Percentiles rank a stretch among this genome's conserved stretches.
Evolutionary conservation across 1,284 basidiomycete species (phyloP).

Genomic region (Termitomyces sp.): DNA sequence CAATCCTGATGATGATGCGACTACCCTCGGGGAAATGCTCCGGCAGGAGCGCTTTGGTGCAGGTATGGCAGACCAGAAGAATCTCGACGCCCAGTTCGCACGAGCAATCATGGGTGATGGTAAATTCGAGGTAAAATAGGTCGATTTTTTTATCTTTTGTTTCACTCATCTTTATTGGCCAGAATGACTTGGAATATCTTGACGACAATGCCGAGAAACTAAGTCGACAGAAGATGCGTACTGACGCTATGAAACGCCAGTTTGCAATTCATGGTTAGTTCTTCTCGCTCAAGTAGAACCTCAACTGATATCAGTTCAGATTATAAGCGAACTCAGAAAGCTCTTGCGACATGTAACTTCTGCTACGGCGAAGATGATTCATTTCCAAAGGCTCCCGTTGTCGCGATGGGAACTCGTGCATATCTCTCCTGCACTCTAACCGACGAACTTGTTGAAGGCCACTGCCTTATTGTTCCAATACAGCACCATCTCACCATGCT

Average conservation of each 20-base stretch:
- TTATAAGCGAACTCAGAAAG: constrained; percentile 92
- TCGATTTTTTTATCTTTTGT: background rate
- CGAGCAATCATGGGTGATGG: constrained; percentile 82
- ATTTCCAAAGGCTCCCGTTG: constrained; percentile 77
- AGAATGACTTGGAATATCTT: constrained; percentile 89
- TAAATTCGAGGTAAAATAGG: constrained; percentile 64
- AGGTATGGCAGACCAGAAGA: constrained; percentile 86
- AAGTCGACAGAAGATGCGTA: constrained; percentile 90
- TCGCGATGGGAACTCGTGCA: constrained; percentile 85
- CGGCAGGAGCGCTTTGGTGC: constrained; percentile 89
- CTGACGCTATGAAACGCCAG: constrained; percentile 92
- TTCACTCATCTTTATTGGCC: background rate
- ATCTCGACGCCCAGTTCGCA: constrained; percentile 88
- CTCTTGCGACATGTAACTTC: constrained; percentile 79
- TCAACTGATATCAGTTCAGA: constrained; percentile 39
- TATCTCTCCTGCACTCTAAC: constrained; percentile 85
- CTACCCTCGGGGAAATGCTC: constrained; percentile 86
- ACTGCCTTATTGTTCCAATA: constrained; percentile 94
- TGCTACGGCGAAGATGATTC: constrained; percentile 88
- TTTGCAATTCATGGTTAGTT: constrained; percentile 89
- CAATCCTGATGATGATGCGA: constrained; percentile 86
- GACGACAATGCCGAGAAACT: constrained; percentile 95
- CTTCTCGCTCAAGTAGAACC: background rate
- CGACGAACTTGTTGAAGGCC: constrained; percentile 85
- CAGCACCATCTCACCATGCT: constrained; percentile 89